phyloP scores from a whole-genome alignment of 169 alveolate genomes.

The Eimeria falciformis region DNA sequence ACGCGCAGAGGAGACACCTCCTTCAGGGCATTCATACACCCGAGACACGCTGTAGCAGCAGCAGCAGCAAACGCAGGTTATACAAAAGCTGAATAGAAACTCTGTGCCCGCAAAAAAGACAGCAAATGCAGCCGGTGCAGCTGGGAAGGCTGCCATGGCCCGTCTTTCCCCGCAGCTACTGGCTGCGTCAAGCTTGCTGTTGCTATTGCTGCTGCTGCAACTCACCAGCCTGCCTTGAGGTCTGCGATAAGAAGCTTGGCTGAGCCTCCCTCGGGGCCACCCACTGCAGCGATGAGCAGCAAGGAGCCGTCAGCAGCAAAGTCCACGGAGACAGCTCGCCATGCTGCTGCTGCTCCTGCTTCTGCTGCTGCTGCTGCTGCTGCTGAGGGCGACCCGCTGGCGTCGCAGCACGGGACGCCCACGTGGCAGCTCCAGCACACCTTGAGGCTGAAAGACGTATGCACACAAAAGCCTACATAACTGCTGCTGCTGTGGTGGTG shows the following conservation, averaged over 20 bases:
- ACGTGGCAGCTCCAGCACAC: conserved; percentile 21
- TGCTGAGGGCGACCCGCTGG: neutral
- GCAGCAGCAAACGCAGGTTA: neutral
- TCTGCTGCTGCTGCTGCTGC: conserved; percentile 40
- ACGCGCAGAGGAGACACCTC: conserved; percentile 8
- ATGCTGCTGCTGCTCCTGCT: conserved; percentile 9
- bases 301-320: conserved; percentile 24
- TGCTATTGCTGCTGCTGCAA: neutral
- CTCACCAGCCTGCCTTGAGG: neutral
- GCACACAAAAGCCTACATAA: neutral
- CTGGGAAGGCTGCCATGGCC: too few relatives aligned
- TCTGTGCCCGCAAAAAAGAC: neutral
- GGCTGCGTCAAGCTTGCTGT: conserved; percentile 3
- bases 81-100: neutral
- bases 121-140: conserved; percentile 44
- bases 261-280: conserved; percentile 14
- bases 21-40: conserved; percentile 31
- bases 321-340: neutral
- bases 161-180: too few relatives aligned
- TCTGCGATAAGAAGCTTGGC: neutral
- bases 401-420: conserved; percentile 25
- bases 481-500: neutral
- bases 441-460: conserved; percentile 1
- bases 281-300: conserved; percentile 11
- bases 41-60: conserved; percentile 27